Evolutionary conservation across 352 stramenopile species (phyloP).

Genomic region (Phytophthora sp.): DNA sequence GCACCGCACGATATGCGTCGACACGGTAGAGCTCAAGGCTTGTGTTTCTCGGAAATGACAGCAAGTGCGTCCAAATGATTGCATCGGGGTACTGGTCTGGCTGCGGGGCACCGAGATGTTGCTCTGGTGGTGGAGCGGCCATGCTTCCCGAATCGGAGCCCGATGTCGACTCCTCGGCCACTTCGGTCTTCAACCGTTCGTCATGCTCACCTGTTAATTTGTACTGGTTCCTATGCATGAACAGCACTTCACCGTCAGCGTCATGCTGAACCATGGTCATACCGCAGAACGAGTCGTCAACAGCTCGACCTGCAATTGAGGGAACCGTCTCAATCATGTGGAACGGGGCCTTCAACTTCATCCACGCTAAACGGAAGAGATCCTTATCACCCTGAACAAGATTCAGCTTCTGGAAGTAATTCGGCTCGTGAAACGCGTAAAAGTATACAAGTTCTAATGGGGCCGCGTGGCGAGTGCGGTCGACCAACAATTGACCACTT

Average conservation of each 20-base stretch:
- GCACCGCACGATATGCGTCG: conserved; percentile 42
- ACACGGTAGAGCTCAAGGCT: conserved; percentile 40
- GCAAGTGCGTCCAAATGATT: conserved; percentile 61
- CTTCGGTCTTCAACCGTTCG: neutral
- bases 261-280: conserved; percentile 50
- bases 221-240: conserved; percentile 46
- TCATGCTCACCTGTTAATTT: conserved; percentile 24
- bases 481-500: conserved; percentile 51
- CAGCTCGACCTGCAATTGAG: conserved; percentile 27
- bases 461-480: conserved; percentile 27
- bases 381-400: conserved; percentile 54
- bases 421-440: conserved; percentile 34
- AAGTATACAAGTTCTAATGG: conserved; percentile 43
- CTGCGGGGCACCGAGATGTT: neutral
- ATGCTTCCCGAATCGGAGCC: neutral
- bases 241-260: conserved; percentile 32
- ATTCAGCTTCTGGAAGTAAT: conserved; percentile 26
- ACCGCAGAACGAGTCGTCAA: conserved; percentile 40
- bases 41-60: conserved; percentile 50
- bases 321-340: conserved; percentile 42
- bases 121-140: neutral
- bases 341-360: conserved; percentile 42
- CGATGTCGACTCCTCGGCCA: neutral
- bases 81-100: conserved; percentile 34
- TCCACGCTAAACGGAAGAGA: conserved; percentile 54